Percentiles rank a stretch among this genome's conserved stretches.
phyloP scores from a whole-genome alignment of 257 asterid genomes.

The Nicotiana sylvestris region DNA sequence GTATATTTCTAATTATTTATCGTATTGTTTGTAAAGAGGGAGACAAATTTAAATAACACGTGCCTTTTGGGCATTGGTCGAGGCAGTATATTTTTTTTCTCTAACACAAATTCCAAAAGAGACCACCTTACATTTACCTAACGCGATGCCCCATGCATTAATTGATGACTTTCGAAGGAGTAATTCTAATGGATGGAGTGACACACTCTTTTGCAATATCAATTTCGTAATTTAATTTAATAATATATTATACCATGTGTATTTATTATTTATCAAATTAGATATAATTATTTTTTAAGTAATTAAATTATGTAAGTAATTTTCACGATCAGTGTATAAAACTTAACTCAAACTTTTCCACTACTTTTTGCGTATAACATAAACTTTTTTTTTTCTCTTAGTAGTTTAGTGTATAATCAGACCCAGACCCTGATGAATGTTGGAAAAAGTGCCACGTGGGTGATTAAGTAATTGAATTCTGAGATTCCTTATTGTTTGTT shows the following conservation, averaged over 20 bases:
- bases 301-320: too few species aligned
- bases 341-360: too few species aligned
- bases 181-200: background rate
- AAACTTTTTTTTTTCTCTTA: too few species aligned
- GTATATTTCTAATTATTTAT: background rate
- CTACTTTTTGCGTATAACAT: too few species aligned
- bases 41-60: constrained; percentile 7
- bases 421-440: background rate
- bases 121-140: background rate
- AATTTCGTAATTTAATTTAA: too few species aligned
- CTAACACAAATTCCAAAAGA: background rate
- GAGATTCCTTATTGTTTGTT: background rate
- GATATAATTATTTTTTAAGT: too few species aligned
- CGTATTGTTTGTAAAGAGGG: background rate
- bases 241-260: too few species aligned
- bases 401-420: background rate
- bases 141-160: background rate
- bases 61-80: constrained; percentile 9
- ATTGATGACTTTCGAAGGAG: background rate
- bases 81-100: background rate
- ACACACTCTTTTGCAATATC: too few species aligned
- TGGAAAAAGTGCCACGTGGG: constrained; percentile 17
- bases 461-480: background rate
- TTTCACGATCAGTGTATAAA: too few species aligned
- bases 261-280: too few species aligned